phyloP scores from a whole-genome alignment of 495 filamentous ascomycete genomes.

The Echria macrotheca region DNA sequence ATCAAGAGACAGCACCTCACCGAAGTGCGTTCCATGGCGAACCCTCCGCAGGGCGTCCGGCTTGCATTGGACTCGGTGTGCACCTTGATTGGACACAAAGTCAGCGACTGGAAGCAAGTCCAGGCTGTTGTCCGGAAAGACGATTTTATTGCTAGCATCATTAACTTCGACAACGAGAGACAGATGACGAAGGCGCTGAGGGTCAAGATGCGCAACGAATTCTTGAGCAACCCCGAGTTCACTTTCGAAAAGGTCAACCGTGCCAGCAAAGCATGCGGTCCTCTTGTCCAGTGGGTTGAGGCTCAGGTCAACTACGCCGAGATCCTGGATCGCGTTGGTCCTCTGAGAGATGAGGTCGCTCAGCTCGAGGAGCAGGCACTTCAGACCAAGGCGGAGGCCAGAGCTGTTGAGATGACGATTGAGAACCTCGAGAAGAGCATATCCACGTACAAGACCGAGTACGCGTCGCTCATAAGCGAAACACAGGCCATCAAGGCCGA shows the following conservation, averaged over 20 bases:
- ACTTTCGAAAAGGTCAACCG: constrained; percentile 93
- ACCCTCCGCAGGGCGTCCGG: constrained; percentile 82
- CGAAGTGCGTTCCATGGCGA: constrained; percentile 94
- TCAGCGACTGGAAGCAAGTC: constrained; percentile 83
- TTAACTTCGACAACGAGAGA: constrained; percentile 92
- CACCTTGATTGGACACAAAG: constrained; percentile 85
- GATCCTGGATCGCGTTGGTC: constrained; percentile 91
- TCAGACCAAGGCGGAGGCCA: constrained; percentile 89
- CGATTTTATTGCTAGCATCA: constrained; percentile 96
- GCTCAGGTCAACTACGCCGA: constrained; percentile 97
- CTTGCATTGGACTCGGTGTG: constrained; percentile 94
- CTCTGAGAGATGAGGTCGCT: constrained; percentile 82
- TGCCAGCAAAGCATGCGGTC: constrained; percentile 94
- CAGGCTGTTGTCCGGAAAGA: constrained; percentile 81
- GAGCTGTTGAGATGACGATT: constrained; percentile 85
- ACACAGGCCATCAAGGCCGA: constrained; percentile 96
- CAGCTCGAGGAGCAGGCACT: constrained; percentile 82
- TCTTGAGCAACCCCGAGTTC: constrained; percentile 85
- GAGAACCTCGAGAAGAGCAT: constrained; percentile 81
- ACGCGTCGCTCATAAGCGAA: constrained; percentile 91
- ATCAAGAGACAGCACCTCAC: constrained; percentile 96
- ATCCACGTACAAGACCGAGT: constrained; percentile 93
- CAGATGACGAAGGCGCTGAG: constrained; percentile 85
- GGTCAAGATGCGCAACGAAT: constrained; percentile 87
- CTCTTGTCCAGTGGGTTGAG: constrained; percentile 93